Percentiles rank a stretch among this genome's conserved stretches.
These are phyloP conservation scores for Podaxis rugospora DNA, from an alignment of 768 basidiomycete genomes.

Conservation along the genomic window DNA sequence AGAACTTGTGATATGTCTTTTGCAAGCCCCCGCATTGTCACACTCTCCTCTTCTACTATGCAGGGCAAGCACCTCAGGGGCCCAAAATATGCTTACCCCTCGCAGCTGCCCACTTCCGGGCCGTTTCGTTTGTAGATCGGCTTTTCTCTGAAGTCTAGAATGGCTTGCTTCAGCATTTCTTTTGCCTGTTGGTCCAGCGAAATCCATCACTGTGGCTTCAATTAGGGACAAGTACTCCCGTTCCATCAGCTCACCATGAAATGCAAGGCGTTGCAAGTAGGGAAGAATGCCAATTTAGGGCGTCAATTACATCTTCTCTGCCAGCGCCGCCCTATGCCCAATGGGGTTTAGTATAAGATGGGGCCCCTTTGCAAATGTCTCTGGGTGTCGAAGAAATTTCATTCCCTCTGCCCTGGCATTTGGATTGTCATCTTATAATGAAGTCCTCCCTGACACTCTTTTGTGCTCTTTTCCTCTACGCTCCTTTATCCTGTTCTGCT, in stretches of 20 bases:
- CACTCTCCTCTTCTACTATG: neutral
- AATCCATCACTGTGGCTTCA: neutral
- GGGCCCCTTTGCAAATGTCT: neutral
- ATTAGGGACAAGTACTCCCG: neutral
- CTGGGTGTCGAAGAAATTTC: neutral
- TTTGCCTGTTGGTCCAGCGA: neutral
- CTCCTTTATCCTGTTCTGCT: neutral
- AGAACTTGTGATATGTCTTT: neutral
- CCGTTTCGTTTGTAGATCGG: neutral
- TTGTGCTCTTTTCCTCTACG: slow-evolving; percentile 1
- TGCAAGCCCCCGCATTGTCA: neutral
- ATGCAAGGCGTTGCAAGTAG: too few species aligned
- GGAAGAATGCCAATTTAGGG: neutral
- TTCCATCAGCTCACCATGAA: neutral
- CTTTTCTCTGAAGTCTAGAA: neutral
- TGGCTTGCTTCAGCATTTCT: neutral
- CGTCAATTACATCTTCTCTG: neutral
- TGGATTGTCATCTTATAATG: neutral
- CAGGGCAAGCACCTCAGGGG: neutral
- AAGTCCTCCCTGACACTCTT: neutral
- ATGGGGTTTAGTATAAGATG: slow-evolving; percentile 2
- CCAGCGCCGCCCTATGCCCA: slow-evolving; percentile 3
- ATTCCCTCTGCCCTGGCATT: neutral
- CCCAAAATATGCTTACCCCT: neutral
- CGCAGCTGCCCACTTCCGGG: neutral